phyloP scores from a whole-genome alignment of 306 rosid genomes.

The Pachyrhizus erosus region DNA sequence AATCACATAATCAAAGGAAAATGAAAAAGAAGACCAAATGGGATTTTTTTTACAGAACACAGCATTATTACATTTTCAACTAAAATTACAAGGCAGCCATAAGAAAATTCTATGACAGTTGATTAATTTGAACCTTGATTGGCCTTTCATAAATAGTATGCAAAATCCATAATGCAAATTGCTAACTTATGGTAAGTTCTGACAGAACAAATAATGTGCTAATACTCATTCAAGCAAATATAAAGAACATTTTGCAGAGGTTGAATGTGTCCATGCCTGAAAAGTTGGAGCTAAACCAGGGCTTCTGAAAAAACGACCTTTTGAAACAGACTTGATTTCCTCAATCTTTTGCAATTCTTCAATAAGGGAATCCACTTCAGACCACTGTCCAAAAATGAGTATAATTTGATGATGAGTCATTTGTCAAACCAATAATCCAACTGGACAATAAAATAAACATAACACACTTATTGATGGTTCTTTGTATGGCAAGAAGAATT shows the following conservation, averaged over 20 bases:
- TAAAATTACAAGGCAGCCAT: not conserved
- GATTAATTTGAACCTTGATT: not conserved
- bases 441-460: conserved; percentile 20
- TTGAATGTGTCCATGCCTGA: conserved; percentile 62
- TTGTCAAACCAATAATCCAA: conserved; percentile 29
- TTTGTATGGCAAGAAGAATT: conserved; percentile 28
- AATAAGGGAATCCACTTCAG: conserved; percentile 79
- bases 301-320: conserved; percentile 90
- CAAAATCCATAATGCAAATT: conserved; percentile 17
- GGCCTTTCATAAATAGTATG: conserved; percentile 8
- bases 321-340: conserved; percentile 77
- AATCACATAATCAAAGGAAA: conserved; percentile 9
- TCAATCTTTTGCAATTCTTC: conserved; percentile 78
- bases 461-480: conserved; percentile 23
- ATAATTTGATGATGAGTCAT: conserved; percentile 15
- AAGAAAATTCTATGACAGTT: conserved; percentile 9
- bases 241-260: conserved; percentile 30
- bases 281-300: conserved; percentile 98
- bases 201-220: conserved; percentile 20
- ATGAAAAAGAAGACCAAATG: not conserved
- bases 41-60: not conserved
- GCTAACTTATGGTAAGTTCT: conserved; percentile 11
- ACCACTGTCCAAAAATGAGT: conserved; percentile 72
- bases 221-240: conserved; percentile 24
- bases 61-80: not conserved